phyloP scores from a whole-genome alignment of 371 early-diverging fungal genomes.

The Mortierella polycephala region DNA sequence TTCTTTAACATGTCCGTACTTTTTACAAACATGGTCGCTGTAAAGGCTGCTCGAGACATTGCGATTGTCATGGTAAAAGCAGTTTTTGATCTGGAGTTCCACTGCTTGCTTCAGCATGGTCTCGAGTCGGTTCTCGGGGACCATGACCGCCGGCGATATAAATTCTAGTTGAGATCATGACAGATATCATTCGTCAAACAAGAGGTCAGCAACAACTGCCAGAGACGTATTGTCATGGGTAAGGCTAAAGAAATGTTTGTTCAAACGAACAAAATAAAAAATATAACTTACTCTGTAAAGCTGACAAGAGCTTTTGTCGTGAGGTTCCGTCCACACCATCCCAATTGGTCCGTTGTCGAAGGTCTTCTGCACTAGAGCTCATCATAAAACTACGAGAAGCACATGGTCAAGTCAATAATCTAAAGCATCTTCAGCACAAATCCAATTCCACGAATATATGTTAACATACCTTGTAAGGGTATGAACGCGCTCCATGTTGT shows the following conservation, averaged over 20 bases:
- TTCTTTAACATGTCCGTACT: slow-evolving; percentile 16
- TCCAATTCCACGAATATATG: neutral
- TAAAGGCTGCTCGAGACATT: slow-evolving; percentile 71
- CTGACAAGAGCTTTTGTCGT: slow-evolving; percentile 67
- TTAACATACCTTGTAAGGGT: slow-evolving; percentile 53
- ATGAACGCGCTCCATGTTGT: slow-evolving; percentile 70
- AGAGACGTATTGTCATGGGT: no score
- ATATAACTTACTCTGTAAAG: slow-evolving; percentile 70
- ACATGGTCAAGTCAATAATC: neutral
- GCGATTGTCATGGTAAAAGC: slow-evolving; percentile 84
- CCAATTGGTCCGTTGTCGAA: slow-evolving; percentile 77
- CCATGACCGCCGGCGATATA: slow-evolving; percentile 86
- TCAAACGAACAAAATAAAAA: neutral
- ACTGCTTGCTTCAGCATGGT: slow-evolving; percentile 86
- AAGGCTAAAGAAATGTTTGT: neutral
- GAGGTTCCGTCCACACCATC: slow-evolving; percentile 82
- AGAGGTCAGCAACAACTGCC: neutral
- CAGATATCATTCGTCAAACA: neutral
- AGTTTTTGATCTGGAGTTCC: slow-evolving; percentile 76
- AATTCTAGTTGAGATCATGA: slow-evolving; percentile 57
- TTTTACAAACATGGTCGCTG: slow-evolving; percentile 78
- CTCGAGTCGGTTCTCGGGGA: slow-evolving; percentile 85
- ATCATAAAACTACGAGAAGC: slow-evolving; percentile 64
- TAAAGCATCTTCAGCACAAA: neutral
- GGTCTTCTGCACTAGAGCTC: slow-evolving; percentile 70